Evolutionary conservation across 176 grass and related monocot genomes (phyloP), one percentile per base, ranked within the genome.

Genomic region (Guadua angustifolia): DNA sequence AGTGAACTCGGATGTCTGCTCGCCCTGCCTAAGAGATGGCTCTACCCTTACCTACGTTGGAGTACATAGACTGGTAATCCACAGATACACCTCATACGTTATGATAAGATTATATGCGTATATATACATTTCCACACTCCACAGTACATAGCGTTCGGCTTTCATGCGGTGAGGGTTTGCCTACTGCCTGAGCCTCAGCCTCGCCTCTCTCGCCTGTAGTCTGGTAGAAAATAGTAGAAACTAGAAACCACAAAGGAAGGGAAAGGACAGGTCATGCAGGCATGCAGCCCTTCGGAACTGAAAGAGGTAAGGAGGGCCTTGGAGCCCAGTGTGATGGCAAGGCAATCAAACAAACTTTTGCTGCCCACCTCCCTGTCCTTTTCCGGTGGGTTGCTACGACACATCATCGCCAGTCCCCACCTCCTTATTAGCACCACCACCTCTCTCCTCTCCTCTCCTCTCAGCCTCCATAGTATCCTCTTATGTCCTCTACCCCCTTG

Each of bases 381-480:
- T 76, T 82, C 81, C 22, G 36, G 50, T 39, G 24, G 55, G 7
- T 22, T 56, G 35, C 57, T 63, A 25, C 52, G 26, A 52, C 49
- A 25, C 78, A 29, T 85, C 39, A 60, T 66, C 12, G 59, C n/a
- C 6, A 40, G 6, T 4, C 18, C n/a, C 17, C 75, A 0, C 49
- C 55, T 24, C 84, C 50, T 81, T 88, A 84, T 89, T 77, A 76
- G 51, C 47, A 21, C 81, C 78, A 24, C 33, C 21, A 4, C 55
- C 4, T 15, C 35, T 29, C 73, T 3, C 6, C 55, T 6, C n/a
- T 47, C 29, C 73, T 3, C 40, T 58, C 50, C n/a, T 58, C 29
- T 38, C 33, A 60, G 16, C 19, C 46, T 46, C 11, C 53, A 56
- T 21, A 38, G 9, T n/a, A 42, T 38, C 69, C 44, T 5, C 55